Percentiles rank a stretch among this genome's conserved stretches.
Conservation (phyloP, 768 basidiomycete species). For the Vararia minispora region DNA sequence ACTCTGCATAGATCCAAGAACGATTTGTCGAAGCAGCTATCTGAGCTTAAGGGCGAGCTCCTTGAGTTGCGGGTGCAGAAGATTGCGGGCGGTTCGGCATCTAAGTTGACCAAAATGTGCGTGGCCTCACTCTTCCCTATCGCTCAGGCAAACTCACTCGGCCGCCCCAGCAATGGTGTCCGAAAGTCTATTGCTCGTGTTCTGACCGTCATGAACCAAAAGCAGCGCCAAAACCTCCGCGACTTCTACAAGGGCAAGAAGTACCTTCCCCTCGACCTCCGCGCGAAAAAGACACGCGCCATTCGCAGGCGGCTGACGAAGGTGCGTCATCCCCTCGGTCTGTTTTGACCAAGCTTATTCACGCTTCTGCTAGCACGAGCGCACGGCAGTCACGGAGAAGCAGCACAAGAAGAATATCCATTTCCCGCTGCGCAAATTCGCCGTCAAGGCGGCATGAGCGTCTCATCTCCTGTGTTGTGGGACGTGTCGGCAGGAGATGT, state of each 20-base stretch:
- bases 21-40: conserved; percentile 90
- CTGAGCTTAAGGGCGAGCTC: conserved; percentile 93
- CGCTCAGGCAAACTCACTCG: no score
- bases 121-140: conserved; percentile 20
- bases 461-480: conserved; percentile 6
- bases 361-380: conserved; percentile 55
- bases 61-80: conserved; percentile 92
- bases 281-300: conserved; percentile 95
- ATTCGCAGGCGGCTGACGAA: conserved; percentile 92
- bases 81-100: conserved; percentile 89
- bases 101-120: conserved; percentile 97
- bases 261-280: conserved; percentile 93
- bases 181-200: conserved; percentile 99
- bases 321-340: conserved; percentile 32
- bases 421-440: conserved; percentile 91
- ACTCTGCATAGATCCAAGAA: conserved; percentile 76
- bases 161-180: conserved; percentile 90
- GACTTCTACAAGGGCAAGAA: conserved; percentile 98
- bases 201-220: conserved; percentile 97
- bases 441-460: conserved; percentile 82
- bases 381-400: conserved; percentile 78
- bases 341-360: conserved; percentile 2
- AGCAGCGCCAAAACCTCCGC: conserved; percentile 90
- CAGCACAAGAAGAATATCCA: conserved; percentile 91
- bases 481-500: conserved; percentile 16